phyloP scores from a whole-genome alignment of 441 rosid genomes.

The Aquilaria agallochum region DNA sequence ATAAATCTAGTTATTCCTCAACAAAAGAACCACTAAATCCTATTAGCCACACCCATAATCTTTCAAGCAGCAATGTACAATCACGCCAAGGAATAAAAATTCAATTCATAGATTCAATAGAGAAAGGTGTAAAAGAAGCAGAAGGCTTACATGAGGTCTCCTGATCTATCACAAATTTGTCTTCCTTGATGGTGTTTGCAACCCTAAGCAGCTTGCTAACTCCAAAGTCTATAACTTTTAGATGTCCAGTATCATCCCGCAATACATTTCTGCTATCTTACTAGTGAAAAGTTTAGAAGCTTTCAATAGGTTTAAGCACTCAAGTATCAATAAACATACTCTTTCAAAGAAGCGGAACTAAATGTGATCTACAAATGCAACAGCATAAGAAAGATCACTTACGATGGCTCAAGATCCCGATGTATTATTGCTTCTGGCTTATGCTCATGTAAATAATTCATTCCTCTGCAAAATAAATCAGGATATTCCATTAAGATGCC shows the following conservation, averaged over 20 bases:
- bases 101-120: too few relatives aligned
- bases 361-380: slow-evolving; percentile 5
- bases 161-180: slow-evolving; percentile 36
- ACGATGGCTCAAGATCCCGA: slow-evolving; percentile 83
- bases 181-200: slow-evolving; percentile 55
- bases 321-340: slow-evolving; percentile 7
- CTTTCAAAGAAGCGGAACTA: background rate
- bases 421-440: slow-evolving; percentile 84
- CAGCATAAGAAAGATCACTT: slow-evolving; percentile 32
- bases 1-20: too few relatives aligned
- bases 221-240: slow-evolving; percentile 71
- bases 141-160: slow-evolving; percentile 59
- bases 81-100: too few relatives aligned
- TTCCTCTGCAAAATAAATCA: slow-evolving; percentile 52
- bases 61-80: too few relatives aligned
- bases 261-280: slow-evolving; percentile 63
- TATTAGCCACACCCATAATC: too few relatives aligned
- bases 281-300: slow-evolving; percentile 32
- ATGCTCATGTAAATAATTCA: slow-evolving; percentile 82
- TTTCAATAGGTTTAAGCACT: slow-evolving; percentile 25
- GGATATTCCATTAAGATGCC: slow-evolving; percentile 9
- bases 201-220: slow-evolving; percentile 54
- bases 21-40: too few relatives aligned
- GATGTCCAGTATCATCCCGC: slow-evolving; percentile 74
- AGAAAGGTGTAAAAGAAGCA: slow-evolving; percentile 6